Evolutionary conservation across 2,329 filamentous ascomycete species (phyloP), one percentile per base, ranked within the genome.

Genomic region (Fusarium marasasianum): DNA sequence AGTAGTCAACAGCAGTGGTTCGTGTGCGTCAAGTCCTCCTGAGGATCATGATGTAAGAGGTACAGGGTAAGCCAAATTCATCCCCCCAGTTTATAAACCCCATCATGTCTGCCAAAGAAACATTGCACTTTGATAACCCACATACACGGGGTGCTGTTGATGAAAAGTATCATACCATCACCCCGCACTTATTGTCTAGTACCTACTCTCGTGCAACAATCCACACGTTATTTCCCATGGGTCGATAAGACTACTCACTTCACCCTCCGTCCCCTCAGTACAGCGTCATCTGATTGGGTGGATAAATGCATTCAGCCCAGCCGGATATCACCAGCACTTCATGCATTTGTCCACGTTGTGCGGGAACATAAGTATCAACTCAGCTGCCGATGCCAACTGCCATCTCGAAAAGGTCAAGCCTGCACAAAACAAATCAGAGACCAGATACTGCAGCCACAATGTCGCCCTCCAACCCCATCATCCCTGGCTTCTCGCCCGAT

Each of bases 401-500:
- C 40, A 58, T 26, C 31, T 31, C 40, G 31, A 57, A 62, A 58
- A 31, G 38, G 40, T 58, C 50, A 58, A 53, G 43, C 22, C 26
- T 24, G 9, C 35, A 13, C 8, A 9, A n/a, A 62, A 35, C 20
- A 35, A 56, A 4, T 11, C 35, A 35, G 10, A 47, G 13, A 8
- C 1, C 1, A 26, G 9, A 15, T n/a, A 58, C 20, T 26, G 50
- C 24, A 24, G 38, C 29, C 53, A 53, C 29, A 22, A 68, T 68
- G 65, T 53, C 65, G 18, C 64, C 63, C 8, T 53, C 55, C 13
- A 69, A 69, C 14, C 66, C 66, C 17, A 69, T 69, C 26, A 55
- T 69, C 43, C 66, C 66, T 54, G 66, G 66, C 13, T 69, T 69
- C 18, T 69, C 66, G 13, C 64, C 66, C 8, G 66, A 69, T 44